Evolutionary conservation across 345 rosid species (phyloP), one percentile per base, ranked within the genome.

Genomic region (Syzygium grande): DNA sequence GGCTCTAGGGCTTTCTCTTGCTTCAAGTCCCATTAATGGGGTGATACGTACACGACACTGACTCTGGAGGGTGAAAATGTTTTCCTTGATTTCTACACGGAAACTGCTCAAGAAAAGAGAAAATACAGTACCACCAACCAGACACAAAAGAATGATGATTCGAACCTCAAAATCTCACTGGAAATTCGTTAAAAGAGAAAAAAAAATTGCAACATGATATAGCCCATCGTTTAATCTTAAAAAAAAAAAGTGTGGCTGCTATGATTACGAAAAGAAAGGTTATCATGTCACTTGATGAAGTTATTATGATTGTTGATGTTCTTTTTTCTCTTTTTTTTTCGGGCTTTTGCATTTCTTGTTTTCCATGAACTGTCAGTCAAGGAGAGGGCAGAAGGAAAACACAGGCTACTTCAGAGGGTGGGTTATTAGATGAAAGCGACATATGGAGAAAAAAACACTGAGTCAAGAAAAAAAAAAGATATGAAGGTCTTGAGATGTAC

Each of bases 351-450:
- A 19, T 73, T 21, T 73, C 83, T 38, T 73, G 83, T 73, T 73
- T 73, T 34, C 83, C 83, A 43, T 19, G 83, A 73, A 73, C 83
- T 73, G 83, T 73, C 83, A 73, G 83, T 73, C 83, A 73, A 73
- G 83, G 27, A 10, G 83, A 73, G 83, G 83, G 27, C 19, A 73
- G 49, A 38, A 19, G 83, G 83, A 73, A 23, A 38, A 73, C 49
- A 38, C 83, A 22, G 27, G 21, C 38, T 19, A 73, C 15, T 73
- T 73, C 83, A 19, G 83, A 38, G 49, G 86, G 89, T 85, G 92
- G 56, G 92, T 52, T 89, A 52, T 90, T 94, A 90, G 91, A 93
- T 94, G 95, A 93, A 89, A 94, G 96, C 92, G 93, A 94, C 86
- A 89, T 91, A 84, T 85, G 61, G 46, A 46, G 61, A 87, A 88